These are phyloP conservation scores for Lepidium sativum DNA, from an alignment of 345 rosid genomes.

Conservation along the genomic window DNA sequence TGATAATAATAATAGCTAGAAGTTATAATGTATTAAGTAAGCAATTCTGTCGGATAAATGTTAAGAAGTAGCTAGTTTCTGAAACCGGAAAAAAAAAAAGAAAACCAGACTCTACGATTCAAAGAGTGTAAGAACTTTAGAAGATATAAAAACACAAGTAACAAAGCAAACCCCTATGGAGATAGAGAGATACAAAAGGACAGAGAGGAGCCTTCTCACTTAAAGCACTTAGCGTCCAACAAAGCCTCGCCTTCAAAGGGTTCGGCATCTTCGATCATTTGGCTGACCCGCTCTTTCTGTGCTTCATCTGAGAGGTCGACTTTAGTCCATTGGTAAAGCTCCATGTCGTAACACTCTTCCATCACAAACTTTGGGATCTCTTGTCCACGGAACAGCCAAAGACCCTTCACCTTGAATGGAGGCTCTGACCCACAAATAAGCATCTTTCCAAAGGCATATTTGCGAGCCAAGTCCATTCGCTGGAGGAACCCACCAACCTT, in stretches of 20 bases:
- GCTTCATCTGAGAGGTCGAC: slow-evolving; percentile 64
- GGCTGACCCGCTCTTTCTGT: slow-evolving; percentile 76
- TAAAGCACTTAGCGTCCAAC: slow-evolving; percentile 93
- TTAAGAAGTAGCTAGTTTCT: slow-evolving; percentile 1
- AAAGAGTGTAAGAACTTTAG: slow-evolving; percentile 13
- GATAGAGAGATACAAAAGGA: background rate
- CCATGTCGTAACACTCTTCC: slow-evolving; percentile 88
- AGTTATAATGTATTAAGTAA: background rate
- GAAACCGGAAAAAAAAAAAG: background rate
- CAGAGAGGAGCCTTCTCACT: slow-evolving; percentile 31
- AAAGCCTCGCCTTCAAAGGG: slow-evolving; percentile 89
- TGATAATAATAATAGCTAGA: background rate
- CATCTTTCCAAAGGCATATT: slow-evolving; percentile 94
- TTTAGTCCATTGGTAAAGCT: slow-evolving; percentile 80
- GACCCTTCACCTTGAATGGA: slow-evolving; percentile 79
- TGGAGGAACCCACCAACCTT: slow-evolving; percentile 95
- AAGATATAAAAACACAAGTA: slow-evolving; percentile 8
- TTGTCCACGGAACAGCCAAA: slow-evolving; percentile 88
- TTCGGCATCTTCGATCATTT: slow-evolving; percentile 83
- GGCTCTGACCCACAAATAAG: slow-evolving; percentile 54
- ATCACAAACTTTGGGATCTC: slow-evolving; percentile 70
- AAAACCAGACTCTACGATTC: slow-evolving; percentile 12
- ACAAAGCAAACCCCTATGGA: background rate
- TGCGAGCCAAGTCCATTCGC: slow-evolving; percentile 90
- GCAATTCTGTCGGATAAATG: background rate